A percentile compares a stretch with the other conserved stretches of the same genome.
These are phyloP conservation scores for Fusarium siculi DNA, from an alignment of 2,329 filamentous ascomycete species.

Conservation along the genomic window DNA sequence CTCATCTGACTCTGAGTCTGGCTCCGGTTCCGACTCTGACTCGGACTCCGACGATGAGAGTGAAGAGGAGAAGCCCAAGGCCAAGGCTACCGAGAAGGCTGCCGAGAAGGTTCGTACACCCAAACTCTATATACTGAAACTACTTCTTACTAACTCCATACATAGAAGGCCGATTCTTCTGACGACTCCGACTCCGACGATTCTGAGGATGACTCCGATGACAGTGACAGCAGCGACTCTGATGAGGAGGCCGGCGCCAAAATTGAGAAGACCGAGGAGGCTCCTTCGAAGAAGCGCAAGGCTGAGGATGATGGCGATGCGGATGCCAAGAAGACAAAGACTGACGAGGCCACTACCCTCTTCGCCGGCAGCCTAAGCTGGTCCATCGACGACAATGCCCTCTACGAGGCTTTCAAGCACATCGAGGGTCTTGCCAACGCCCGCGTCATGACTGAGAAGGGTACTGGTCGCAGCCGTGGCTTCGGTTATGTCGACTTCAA, in stretches of 20 bases:
- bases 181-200: constrained; percentile 49
- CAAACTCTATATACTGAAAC: neutral
- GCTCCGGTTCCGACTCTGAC: constrained; percentile 54
- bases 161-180: constrained; percentile 44
- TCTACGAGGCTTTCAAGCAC: constrained; percentile 82
- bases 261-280: constrained; percentile 51
- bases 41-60: constrained; percentile 50
- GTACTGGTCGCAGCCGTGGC: constrained; percentile 84
- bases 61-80: constrained; percentile 50
- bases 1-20: constrained; percentile 49
- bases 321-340: constrained; percentile 76
- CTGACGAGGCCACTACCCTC: constrained; percentile 70
- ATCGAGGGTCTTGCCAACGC: constrained; percentile 78
- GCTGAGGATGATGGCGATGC: constrained; percentile 59
- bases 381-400: constrained; percentile 86
- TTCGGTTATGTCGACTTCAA: constrained; percentile 94
- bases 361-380: constrained; percentile 93
- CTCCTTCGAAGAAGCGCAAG: constrained; percentile 60
- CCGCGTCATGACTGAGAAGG: constrained; percentile 86
- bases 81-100: constrained; percentile 39
- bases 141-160: constrained; percentile 27
- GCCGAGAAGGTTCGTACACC: constrained; percentile 46
- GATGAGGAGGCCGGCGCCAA: constrained; percentile 50
- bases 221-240: constrained; percentile 49
- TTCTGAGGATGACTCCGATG: constrained; percentile 49